Base-by-base conservation (phyloP, 2,329 filamentous ascomycete genomes). In the Fusarium armeniacum region DNA sequence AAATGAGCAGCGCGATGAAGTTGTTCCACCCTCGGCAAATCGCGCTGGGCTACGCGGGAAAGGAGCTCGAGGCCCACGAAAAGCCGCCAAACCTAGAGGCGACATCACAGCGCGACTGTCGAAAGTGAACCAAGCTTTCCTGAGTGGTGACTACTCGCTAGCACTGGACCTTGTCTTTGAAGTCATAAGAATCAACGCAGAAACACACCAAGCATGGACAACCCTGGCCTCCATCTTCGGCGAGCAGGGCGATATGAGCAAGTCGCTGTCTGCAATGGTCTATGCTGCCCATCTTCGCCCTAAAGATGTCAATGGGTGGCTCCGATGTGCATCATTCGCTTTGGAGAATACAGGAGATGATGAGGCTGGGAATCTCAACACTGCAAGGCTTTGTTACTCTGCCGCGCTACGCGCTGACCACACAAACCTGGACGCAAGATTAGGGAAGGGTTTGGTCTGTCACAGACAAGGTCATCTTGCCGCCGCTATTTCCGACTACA, bases 91-190 rank as follows among this genome's bases (percentile, higher is more conserved):
- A 76, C 90, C 90, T 18, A 87, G 90, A 45, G 88, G 86, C 41
- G 90, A 93, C 71, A 92, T 94, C 77, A 93, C 90, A 73, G 83
- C 87, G 41, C 83, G 90, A 43, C 84, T 94, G 50, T 85, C 86
- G 47, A 83, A 87, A 74, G 92, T 92, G 5, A 92, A 89, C 62
- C 84, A 90, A 63, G 87, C 89, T 6, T 94, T 90, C 74, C 83
- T 93, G 62, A 82, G 85, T 12, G 83, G 85, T 28, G 84, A 90
- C 22, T 89, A 90, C 67, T 83, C 87, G 7, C 81, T 84, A 41
- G 90, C 91, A 7, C 81, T 89, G 36, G 83, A 85, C 18, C 81
- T 87, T 24, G 85, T 88, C 11, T 84, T 85, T 41, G 89, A 91
- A 72, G 86, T 91, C 60, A 90, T 91, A 72, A 85, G 89, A 52